phyloP scores from a whole-genome alignment of 169 alveolate genomes.

The Eimeria sp. region DNA sequence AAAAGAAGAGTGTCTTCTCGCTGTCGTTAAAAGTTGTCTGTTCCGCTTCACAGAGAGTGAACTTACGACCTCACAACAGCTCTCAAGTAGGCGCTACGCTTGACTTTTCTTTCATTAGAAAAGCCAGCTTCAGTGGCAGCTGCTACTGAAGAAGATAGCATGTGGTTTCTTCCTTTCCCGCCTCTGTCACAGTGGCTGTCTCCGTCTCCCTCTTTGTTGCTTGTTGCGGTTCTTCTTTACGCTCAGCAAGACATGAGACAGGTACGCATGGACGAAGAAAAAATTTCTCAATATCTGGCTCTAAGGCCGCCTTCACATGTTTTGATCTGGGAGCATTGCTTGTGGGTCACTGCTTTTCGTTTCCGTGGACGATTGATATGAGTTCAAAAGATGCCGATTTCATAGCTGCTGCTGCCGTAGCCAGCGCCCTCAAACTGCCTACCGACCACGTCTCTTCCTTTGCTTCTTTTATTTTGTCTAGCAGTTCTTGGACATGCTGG shows the following conservation, averaged over 20 bases:
- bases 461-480: background rate
- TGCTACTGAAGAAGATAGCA: background rate
- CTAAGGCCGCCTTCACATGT: background rate
- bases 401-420: background rate
- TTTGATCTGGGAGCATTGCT: background rate
- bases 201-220: background rate
- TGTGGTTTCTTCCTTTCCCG: background rate
- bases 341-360: background rate
- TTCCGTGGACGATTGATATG: background rate
- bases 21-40: background rate
- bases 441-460: background rate
- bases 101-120: no score
- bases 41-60: background rate
- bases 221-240: background rate
- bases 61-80: background rate
- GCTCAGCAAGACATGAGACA: background rate
- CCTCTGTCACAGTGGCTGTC: background rate
- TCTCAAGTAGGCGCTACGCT: background rate
- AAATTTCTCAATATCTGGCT: background rate
- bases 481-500: background rate
- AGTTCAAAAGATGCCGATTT: background rate
- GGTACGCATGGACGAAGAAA: background rate
- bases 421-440: background rate
- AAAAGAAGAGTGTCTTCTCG: background rate
- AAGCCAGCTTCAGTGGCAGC: background rate